phyloP scores from a whole-genome alignment of 2,329 filamentous ascomycete genomes.

The Fusarium poae region DNA sequence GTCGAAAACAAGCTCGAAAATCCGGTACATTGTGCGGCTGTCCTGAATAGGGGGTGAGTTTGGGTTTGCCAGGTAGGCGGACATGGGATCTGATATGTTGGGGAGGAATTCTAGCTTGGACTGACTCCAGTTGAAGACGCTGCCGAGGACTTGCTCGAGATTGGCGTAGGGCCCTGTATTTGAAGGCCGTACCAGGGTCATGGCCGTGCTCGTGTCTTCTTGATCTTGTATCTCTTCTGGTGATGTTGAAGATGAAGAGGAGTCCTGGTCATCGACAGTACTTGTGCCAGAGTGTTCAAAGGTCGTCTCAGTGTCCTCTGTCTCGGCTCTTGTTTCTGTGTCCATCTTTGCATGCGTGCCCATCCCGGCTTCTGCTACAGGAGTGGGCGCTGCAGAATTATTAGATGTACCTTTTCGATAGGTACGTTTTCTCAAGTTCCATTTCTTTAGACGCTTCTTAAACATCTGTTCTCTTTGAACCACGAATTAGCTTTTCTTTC shows the following conservation, averaged over 20 bases:
- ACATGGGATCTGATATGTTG: slow-evolving; percentile 53
- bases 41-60: slow-evolving; percentile 55
- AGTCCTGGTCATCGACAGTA: slow-evolving; percentile 30
- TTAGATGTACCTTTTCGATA: slow-evolving; percentile 50
- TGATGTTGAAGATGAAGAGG: slow-evolving; percentile 33
- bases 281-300: slow-evolving; percentile 30
- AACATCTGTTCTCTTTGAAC: slow-evolving; percentile 56
- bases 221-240: slow-evolving; percentile 28
- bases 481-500: slow-evolving; percentile 30
- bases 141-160: slow-evolving; percentile 53
- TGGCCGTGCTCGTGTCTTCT: slow-evolving; percentile 24
- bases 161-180: slow-evolving; percentile 47
- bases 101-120: slow-evolving; percentile 52
- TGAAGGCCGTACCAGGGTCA: slow-evolving; percentile 43
- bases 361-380: not conserved
- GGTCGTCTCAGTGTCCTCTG: slow-evolving; percentile 30
- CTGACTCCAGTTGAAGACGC: slow-evolving; percentile 53
- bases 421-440: slow-evolving; percentile 55
- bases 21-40: slow-evolving; percentile 57
- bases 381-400: slow-evolving; percentile 35
- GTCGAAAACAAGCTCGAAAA: slow-evolving; percentile 56
- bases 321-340: not conserved
- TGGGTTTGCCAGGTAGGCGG: slow-evolving; percentile 53
- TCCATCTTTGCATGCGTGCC: not conserved
- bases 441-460: slow-evolving; percentile 57